phyloP scores from a whole-genome alignment of 441 rosid species.

The Biscutella laevigata region DNA sequence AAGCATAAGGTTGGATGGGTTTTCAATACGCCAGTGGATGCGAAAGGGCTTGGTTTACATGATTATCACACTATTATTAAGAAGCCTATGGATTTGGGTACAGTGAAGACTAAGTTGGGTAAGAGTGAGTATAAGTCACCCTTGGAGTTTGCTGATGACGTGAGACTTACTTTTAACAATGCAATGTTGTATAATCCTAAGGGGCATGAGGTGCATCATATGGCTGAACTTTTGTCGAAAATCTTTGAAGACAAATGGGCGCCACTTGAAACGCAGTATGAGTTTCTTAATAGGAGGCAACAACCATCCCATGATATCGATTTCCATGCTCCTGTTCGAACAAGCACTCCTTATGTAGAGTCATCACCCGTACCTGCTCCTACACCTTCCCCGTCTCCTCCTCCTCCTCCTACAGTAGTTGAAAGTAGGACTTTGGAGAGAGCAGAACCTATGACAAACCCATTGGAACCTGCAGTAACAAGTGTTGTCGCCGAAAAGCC shows the following conservation, averaged over 20 bases:
- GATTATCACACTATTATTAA: constrained; percentile 67
- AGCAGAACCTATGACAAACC: constrained; percentile 36
- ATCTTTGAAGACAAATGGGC: constrained; percentile 71
- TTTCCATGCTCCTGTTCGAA: constrained; percentile 33
- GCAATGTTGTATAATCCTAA: constrained; percentile 77
- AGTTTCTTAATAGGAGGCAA: constrained; percentile 25
- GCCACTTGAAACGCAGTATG: constrained; percentile 37
- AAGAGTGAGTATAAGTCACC: constrained; percentile 60
- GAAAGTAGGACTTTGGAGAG: constrained; percentile 45
- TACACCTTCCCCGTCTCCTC: constrained; percentile 17
- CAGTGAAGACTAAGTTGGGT: constrained; percentile 56
- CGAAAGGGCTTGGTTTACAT: constrained; percentile 47
- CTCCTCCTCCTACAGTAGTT: constrained; percentile 27
- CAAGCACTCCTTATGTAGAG: constrained; percentile 26
- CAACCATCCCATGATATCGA: constrained; percentile 20
- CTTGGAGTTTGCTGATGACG: constrained; percentile 74
- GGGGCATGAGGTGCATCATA: constrained; percentile 72
- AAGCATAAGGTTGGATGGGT: constrained; percentile 86
- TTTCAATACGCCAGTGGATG: constrained; percentile 80
- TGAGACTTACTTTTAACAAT: constrained; percentile 75
- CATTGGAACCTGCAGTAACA: constrained; percentile 27
- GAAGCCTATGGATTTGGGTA: constrained; percentile 96
- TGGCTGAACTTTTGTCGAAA: constrained; percentile 54
- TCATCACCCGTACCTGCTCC: constrained; percentile 21
- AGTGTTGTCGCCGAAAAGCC: constrained; percentile 27